Conservation (phyloP, 1,284 basidiomycete species). For the Stygiomarasmius scandens region DNA sequence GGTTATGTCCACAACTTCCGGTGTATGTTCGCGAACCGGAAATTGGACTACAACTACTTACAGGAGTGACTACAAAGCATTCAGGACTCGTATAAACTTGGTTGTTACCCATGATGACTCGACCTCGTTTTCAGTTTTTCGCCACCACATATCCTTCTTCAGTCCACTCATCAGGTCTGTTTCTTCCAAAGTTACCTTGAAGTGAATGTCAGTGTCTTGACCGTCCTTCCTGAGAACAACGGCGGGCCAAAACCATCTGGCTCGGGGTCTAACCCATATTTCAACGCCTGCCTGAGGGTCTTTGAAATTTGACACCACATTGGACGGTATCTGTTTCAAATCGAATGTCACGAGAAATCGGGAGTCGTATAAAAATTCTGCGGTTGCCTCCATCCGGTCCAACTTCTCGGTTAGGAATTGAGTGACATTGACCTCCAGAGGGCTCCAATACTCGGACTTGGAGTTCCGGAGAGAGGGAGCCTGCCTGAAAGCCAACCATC, state of each 20-base stretch:
- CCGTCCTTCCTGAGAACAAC: conserved; percentile 32
- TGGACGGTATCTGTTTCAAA: conserved; percentile 41
- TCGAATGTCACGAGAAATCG: conserved; percentile 57
- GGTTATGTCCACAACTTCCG: no score
- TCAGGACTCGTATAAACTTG: conserved; percentile 49
- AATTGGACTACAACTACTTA: no score
- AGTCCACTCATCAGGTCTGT: not conserved
- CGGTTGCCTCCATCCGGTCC: conserved; percentile 22
- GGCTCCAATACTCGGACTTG: conserved; percentile 12
- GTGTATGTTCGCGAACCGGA: no score
- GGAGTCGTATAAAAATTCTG: conserved; percentile 55
- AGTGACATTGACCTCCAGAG: conserved; percentile 40
- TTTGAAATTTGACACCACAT: conserved; percentile 11
- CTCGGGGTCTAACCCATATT: conserved; percentile 39
- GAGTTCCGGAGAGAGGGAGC: conserved; percentile 24
- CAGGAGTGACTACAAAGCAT: conserved; percentile 39
- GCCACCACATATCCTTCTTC: conserved; percentile 17
- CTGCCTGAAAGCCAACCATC: conserved; percentile 42
- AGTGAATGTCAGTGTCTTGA: conserved; percentile 8
- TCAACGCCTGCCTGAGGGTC: conserved; percentile 13
- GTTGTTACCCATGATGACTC: conserved; percentile 47
- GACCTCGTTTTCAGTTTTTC: conserved; percentile 15
- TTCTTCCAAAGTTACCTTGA: not conserved
- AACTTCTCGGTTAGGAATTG: not conserved
- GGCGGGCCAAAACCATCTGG: conserved; percentile 51